phyloP scores from a whole-genome alignment of 768 basidiomycete species.

The Dioszegia hungarica region DNA sequence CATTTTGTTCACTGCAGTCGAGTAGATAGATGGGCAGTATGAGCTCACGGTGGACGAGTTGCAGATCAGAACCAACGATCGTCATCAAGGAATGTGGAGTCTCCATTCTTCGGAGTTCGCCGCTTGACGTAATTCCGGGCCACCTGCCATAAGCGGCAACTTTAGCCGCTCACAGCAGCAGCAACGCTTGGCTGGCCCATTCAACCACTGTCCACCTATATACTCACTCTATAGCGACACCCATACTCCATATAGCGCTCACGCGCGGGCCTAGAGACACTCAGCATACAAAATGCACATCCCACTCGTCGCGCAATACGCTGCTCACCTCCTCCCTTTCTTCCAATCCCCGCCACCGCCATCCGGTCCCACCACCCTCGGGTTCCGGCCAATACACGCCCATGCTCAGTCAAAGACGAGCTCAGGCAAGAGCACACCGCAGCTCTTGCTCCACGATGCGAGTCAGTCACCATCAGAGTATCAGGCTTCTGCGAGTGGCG shows the following conservation, averaged over 20 bases:
- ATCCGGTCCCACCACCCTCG: constrained; percentile 8
- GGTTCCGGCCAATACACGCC: constrained; percentile 44
- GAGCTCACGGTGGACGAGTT: background rate
- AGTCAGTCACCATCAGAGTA: background rate
- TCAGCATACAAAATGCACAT: constrained; percentile 30
- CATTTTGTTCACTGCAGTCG: background rate
- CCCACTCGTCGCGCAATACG: constrained; percentile 26
- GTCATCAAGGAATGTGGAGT: too few species aligned
- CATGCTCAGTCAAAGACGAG: constrained; percentile 26
- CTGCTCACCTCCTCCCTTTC: constrained; percentile 23
- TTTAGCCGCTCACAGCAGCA: background rate
- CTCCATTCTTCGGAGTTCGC: background rate
- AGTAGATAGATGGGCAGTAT: background rate
- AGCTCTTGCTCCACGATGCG: constrained; percentile 32
- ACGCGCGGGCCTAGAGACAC: background rate
- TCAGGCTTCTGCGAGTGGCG: constrained; percentile 7
- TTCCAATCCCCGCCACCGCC: constrained; percentile 10
- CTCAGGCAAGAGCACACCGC: constrained; percentile 4
- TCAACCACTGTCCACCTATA: background rate
- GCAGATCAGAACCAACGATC: too few species aligned
- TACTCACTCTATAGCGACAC: background rate
- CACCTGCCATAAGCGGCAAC: background rate
- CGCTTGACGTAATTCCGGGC: background rate
- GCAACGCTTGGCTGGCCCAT: background rate
- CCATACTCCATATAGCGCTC: background rate